phyloP scores from a whole-genome alignment of 345 rosid genomes.

The Pugionium dolabratum region DNA sequence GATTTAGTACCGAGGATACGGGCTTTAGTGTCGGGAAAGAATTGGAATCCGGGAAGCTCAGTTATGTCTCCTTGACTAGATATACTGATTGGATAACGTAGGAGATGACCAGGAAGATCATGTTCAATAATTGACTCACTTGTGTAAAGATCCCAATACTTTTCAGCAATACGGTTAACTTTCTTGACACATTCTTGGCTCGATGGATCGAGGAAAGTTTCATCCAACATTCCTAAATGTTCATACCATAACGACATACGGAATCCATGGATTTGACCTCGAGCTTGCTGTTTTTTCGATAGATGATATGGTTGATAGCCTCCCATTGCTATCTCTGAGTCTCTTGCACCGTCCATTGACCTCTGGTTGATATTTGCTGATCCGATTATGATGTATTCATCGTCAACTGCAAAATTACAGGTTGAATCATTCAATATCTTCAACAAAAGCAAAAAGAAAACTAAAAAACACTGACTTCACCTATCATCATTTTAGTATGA shows the following conservation, averaged over 20 bases:
- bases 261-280: constrained; percentile 96
- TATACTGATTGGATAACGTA: constrained; percentile 77
- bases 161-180: constrained; percentile 81
- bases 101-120: constrained; percentile 91
- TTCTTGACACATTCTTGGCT: constrained; percentile 59
- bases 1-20: constrained; percentile 80
- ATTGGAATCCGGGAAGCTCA: constrained; percentile 65
- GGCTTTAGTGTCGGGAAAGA: constrained; percentile 94
- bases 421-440: neutral
- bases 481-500: constrained; percentile 98
- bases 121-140: constrained; percentile 62
- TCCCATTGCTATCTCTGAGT: constrained; percentile 99
- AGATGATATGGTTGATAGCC: constrained; percentile 90
- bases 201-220: constrained; percentile 74
- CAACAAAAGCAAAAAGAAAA: no score
- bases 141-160: constrained; percentile 88
- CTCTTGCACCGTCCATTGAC: constrained; percentile 98
- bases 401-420: constrained; percentile 64
- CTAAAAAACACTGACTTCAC: constrained; percentile 40
- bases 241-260: constrained; percentile 95
- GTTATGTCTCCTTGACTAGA: constrained; percentile 65
- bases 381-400: constrained; percentile 92
- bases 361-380: constrained; percentile 99
- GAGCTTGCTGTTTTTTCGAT: constrained; percentile 68
- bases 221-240: constrained; percentile 91